Evolutionary conservation across 345 rosid species (phyloP).

Genomic region (Triadica sebifera): DNA sequence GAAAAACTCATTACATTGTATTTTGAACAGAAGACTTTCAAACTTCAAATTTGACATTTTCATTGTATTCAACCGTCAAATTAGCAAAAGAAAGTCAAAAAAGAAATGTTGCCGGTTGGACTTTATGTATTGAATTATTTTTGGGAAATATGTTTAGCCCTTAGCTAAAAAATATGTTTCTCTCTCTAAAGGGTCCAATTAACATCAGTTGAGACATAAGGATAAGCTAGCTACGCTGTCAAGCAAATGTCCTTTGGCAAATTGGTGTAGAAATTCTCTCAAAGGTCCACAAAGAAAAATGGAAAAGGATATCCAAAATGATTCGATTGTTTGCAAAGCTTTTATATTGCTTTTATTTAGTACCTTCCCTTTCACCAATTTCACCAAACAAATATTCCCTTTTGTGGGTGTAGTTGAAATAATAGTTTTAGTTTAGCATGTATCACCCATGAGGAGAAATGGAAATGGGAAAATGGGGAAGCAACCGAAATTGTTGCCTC

Average conservation of each 20-base stretch:
- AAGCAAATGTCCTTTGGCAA: background rate
- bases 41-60: too few relatives aligned
- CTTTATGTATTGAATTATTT: background rate
- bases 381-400: conserved; percentile 23
- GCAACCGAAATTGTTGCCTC: too few relatives aligned
- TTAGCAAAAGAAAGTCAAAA: conserved; percentile 10
- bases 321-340: background rate
- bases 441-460: background rate
- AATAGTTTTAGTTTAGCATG: background rate
- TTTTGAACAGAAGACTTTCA: too few relatives aligned
- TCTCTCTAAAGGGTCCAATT: too few relatives aligned
- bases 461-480: too few relatives aligned
- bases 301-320: conserved; percentile 30
- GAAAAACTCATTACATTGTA: too few relatives aligned
- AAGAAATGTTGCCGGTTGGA: conserved; percentile 6
- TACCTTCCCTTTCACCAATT: conserved; percentile 27
- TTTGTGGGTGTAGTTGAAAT: conserved; percentile 29
- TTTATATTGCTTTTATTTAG: conserved; percentile 31
- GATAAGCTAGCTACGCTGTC: background rate
- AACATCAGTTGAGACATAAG: too few relatives aligned
- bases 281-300: background rate
- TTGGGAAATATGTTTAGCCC: background rate
- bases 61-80: background rate
- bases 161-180: too few relatives aligned
- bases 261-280: background rate